A percentile compares a stretch with the other conserved stretches of the same genome.
Evolutionary conservation across 805 yeast genomes (phyloP).

Genomic region (Jamesozyma jinghongensis): DNA sequence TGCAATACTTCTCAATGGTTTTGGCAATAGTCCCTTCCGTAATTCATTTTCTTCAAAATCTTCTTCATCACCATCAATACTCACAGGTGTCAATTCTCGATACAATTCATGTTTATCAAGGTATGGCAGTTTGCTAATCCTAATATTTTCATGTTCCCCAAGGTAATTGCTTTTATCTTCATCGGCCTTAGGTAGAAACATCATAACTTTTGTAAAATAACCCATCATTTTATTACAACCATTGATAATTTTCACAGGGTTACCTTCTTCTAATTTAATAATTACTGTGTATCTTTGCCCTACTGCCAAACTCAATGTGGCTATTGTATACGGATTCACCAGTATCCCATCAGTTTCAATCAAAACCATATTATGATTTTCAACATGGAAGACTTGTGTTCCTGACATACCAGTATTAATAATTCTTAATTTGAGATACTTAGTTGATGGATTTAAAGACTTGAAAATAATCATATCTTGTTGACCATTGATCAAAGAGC

Average conservation of each 20-base stretch:
- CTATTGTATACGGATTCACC: conserved; percentile 41
- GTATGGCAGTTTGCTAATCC: conserved; percentile 34
- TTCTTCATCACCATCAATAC: neutral
- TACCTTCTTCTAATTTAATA: conserved; percentile 39
- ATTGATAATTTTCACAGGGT: conserved; percentile 34
- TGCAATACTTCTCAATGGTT: conserved; percentile 13
- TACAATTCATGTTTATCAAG: conserved; percentile 15
- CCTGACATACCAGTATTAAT: conserved; percentile 51
- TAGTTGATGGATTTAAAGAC: conserved; percentile 35
- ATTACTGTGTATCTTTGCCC: conserved; percentile 72
- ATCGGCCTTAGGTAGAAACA: conserved; percentile 8
- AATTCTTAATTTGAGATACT: conserved; percentile 39
- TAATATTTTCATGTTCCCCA: conserved; percentile 5
- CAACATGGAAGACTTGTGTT: conserved; percentile 46
- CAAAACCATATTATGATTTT: conserved; percentile 43
- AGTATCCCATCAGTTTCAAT: conserved; percentile 54
- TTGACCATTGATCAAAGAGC: conserved; percentile 21
- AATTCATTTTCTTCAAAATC: neutral
- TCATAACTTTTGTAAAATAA: conserved; percentile 32
- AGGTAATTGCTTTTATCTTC: neutral
- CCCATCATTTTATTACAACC: conserved; percentile 44
- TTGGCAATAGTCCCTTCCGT: conserved; percentile 14
- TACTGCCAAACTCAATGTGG: conserved; percentile 47
- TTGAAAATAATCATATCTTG: conserved; percentile 14
- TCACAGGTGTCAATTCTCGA: conserved; percentile 14